Conservation (phyloP, 2,329 filamentous ascomycete species). For the Pezicula radicicola region DNA sequence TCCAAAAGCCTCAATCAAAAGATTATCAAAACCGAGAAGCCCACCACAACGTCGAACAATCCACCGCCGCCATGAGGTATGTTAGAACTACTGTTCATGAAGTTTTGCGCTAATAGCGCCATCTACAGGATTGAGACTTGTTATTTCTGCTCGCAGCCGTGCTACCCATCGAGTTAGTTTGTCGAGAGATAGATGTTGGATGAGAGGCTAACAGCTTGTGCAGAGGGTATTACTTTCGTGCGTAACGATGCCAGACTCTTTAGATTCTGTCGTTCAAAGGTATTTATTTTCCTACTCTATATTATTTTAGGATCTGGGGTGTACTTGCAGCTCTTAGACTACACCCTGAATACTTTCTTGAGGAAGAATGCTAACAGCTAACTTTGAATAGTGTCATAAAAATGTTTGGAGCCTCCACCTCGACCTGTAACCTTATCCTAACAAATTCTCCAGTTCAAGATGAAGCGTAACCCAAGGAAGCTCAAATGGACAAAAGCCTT, state of each 20-base stretch:
- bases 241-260: constrained; percentile 43
- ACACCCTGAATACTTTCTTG: too few species aligned
- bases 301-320: too few species aligned
- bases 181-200: background rate
- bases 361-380: too few species aligned
- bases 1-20: constrained; percentile 1
- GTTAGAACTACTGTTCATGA: background rate
- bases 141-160: constrained; percentile 68
- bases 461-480: constrained; percentile 97
- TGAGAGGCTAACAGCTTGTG: background rate
- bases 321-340: too few species aligned
- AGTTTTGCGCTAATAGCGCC: background rate
- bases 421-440: background rate
- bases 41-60: constrained; percentile 2
- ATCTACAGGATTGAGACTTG: constrained; percentile 53
- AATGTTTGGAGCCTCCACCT: constrained; percentile 41
- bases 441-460: constrained; percentile 65
- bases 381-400: constrained; percentile 42
- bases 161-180: constrained; percentile 44
- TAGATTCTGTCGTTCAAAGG: constrained; percentile 46
- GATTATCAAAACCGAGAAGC: background rate
- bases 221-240: background rate
- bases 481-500: constrained; percentile 97
- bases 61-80: constrained; percentile 22
- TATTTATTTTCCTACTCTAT: too few species aligned